Percentiles rank a stretch among this genome's conserved stretches.
Conservation (phyloP, 1,284 basidiomycete genomes). For the Ganoderma sinense region DNA sequence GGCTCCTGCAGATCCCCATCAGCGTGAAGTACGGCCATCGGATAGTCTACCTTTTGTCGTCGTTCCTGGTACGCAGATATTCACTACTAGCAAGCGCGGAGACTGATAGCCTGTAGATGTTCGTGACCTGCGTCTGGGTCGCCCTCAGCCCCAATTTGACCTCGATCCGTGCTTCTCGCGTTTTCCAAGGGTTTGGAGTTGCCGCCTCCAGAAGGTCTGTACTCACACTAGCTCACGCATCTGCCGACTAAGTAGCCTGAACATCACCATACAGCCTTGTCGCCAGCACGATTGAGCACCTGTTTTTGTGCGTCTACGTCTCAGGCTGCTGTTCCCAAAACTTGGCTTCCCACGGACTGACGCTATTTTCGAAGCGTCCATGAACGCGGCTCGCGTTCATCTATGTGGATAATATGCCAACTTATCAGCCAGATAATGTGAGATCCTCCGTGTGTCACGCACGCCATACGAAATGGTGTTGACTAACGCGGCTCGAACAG, state of each 20-base stretch:
- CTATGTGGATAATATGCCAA: constrained; percentile 48
- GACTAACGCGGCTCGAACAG: constrained; percentile 6
- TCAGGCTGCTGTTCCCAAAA: constrained; percentile 20
- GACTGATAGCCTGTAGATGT: constrained; percentile 42
- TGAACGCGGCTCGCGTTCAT: no score
- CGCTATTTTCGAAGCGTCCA: constrained; percentile 33
- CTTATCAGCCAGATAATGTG: constrained; percentile 51
- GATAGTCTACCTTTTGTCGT: constrained; percentile 51
- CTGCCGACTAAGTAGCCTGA: no score
- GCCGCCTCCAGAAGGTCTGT: constrained; percentile 31
- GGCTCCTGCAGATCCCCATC: constrained; percentile 49
- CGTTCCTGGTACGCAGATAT: constrained; percentile 42
- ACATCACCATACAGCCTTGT: constrained; percentile 38
- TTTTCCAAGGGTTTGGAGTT: constrained; percentile 56
- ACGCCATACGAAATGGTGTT: no score
- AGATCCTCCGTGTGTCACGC: no score
- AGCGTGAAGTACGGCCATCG: constrained; percentile 54
- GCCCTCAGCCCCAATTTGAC: constrained; percentile 48
- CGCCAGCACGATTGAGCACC: constrained; percentile 51
- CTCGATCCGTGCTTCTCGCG: constrained; percentile 50
- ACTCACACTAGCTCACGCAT: no score
- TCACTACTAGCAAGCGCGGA: not conserved
- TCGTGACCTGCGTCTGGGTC: constrained; percentile 54
- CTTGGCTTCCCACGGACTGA: constrained; percentile 52
- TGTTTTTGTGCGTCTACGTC: constrained; percentile 44